Conservation (phyloP, 2,329 filamentous ascomycete species). For the Pseudogymnoascus verrucosus region DNA sequence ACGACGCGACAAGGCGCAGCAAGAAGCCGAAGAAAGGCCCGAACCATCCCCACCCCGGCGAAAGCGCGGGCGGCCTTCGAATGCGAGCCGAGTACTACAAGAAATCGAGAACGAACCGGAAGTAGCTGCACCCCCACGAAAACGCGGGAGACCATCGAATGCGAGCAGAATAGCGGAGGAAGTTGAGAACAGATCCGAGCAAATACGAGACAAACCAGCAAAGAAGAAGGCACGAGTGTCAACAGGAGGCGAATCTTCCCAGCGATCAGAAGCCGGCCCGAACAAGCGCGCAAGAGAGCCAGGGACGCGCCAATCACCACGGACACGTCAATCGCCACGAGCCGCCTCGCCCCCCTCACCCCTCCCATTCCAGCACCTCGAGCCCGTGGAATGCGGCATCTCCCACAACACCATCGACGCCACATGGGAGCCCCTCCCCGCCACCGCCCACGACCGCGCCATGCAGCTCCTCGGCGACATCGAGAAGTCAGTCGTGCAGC, state of each 20-base stretch:
- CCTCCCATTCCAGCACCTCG: constrained; percentile 44
- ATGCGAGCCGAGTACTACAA: not conserved
- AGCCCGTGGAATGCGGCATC: constrained; percentile 43
- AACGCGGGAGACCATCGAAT: not conserved
- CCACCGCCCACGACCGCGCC: constrained; percentile 47
- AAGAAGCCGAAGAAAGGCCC: not conserved
- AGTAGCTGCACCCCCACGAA: not conserved
- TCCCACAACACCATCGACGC: constrained; percentile 58
- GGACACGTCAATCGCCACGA: not conserved
- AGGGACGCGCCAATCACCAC: not conserved
- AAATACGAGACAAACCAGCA: not conserved
- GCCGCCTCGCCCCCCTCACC: not conserved
- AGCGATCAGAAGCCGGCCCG: not conserved
- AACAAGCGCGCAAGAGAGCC: not conserved
- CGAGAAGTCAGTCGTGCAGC: constrained; percentile 53
- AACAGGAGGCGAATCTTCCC: constrained; percentile 9
- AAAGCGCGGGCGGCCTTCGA: constrained; percentile 11
- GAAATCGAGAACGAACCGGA: constrained; percentile 3
- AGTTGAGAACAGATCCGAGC: not conserved
- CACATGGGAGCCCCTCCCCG: constrained; percentile 56
- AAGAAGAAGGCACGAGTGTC: constrained; percentile 2
- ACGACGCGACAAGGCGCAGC: constrained; percentile 8
- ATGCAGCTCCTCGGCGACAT: constrained; percentile 48
- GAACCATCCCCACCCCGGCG: not conserved
- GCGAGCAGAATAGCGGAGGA: not conserved